Base-by-base conservation (phyloP, 441 rosid genomes). In the Aleurites moluccanus region DNA sequence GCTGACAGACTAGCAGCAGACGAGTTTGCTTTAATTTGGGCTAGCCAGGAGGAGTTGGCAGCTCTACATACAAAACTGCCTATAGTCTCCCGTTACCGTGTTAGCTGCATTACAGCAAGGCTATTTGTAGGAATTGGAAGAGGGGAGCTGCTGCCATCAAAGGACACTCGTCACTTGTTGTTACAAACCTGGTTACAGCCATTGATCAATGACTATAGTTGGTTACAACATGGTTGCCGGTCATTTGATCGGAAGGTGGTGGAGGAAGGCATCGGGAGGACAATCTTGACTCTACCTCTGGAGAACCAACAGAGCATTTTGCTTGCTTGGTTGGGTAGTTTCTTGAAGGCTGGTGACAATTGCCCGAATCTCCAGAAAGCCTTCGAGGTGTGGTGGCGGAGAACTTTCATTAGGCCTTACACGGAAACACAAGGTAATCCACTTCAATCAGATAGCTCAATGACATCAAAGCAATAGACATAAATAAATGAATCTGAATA, bases 351-450 rank as follows among this genome's bases (percentile, higher is more conserved):
- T 2, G 98, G 98, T 21, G 93, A 95, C 82, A 90, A 88, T 71
- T 95, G 99, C 89, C 99, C 98, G 6, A 92, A 94, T 82, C 92
- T 94, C 71, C 98, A 89, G 74, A 82, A 90, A 86, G 96, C 98
- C 49, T 92, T 95, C 27, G 93, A 95, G 86, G 99, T 95, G 53
- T 95, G 99, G 99, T 95, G 99, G 99, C 90, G 99, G 8, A 75
- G 99, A 76, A 86, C 99, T 13, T 95, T 95, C 75, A 79, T 92
- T 70, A 87, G 93, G 78, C 97, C 99, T 28, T 87, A 86, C 65
- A 80, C 78, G 13, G 93, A 90, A 74, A 79, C 86, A 66, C 90
- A 84, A 61, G 83, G 81, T 47, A 81, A 80, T 77, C 20, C 25
- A 68, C 82, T 52, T 56, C 85, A 81, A 44, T 80, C 84, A 1